These are phyloP conservation scores for Pestalotiopsis sp. DNA, from an alignment of 2,329 filamentous ascomycete genomes.

Conservation along the genomic window DNA sequence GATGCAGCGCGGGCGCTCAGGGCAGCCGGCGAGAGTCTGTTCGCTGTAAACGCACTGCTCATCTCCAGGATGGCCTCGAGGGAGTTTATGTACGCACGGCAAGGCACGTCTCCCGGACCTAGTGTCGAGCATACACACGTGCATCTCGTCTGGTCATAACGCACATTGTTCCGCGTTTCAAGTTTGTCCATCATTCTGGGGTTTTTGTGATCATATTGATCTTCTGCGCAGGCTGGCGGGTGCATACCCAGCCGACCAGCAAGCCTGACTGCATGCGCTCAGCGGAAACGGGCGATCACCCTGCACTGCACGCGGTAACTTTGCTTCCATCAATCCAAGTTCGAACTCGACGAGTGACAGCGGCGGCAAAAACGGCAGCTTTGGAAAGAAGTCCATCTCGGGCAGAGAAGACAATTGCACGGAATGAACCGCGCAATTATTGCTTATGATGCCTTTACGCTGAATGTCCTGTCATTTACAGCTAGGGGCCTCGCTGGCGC, in stretches of 20 bases:
- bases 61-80: neutral
- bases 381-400: neutral
- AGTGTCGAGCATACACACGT: neutral
- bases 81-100: neutral
- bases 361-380: neutral
- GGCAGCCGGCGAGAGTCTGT: neutral
- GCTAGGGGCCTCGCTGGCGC: neutral
- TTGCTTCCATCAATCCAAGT: too few relatives aligned
- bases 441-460: neutral
- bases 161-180: constrained; percentile 5
- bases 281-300: neutral
- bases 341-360: neutral
- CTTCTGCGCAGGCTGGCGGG: neutral
- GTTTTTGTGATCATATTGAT: neutral
- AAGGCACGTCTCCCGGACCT: neutral
- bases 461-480: neutral
- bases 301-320: too few relatives aligned
- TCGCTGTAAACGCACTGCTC: neutral
- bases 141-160: neutral
- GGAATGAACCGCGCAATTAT: neutral
- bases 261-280: neutral
- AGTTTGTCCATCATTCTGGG: neutral
- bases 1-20: neutral
- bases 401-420: neutral
- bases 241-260: neutral